Base-by-base conservation (phyloP, 768 basidiomycete genomes). In the Termitomyces sp. region DNA sequence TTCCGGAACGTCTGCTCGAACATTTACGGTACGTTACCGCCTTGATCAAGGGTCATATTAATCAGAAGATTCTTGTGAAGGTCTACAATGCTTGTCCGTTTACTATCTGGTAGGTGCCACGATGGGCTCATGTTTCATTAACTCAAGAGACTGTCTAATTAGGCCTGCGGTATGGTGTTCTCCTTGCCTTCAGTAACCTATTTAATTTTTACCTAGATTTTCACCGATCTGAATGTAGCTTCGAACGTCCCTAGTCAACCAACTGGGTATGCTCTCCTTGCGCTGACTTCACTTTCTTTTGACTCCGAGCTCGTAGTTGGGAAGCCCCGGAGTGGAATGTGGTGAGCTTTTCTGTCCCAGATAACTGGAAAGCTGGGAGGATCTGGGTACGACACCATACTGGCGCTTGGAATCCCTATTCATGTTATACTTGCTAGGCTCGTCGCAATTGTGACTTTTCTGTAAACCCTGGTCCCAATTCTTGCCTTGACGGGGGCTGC, bases 401-500 rank as follows among this genome's bases (percentile, higher is more conserved):
- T 20, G 9, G 32, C 17, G 15, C 12, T 15, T 5, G 3, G 6
- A 36, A 9, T 43, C 8, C 8, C 17, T 32, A 40, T 31, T 54
- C 2, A 49, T 51, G 5, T 31, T 45, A 29, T 31, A 6, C 17
- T 54, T 4, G 32, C 59, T 79, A 88, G 90, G 87, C 74, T 50
- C 81, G 87, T 32, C 82, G 84, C 20, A 71, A 87, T 67, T 90
- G 89, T 64, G 74, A 88, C 71, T 90, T 90, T 67, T 74, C 71
- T 56, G 73, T 63, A 46, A 79, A 80, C 66, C 78, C 78, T 45
- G 80, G 81, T n/a, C 84, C 81, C 29, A 85, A 79, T 64, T 84
- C 85, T 14, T 91, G 88, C 64, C 64, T 84, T 20, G 78, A 79
- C 59, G 89, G 88, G 45, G 86, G 86, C 52, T 90, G 88, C 68